Percentiles rank a stretch among this genome's conserved stretches.
These are phyloP conservation scores for Penicillium janthinellum DNA, from an alignment of 2,329 filamentous ascomycete species.

Conservation along the genomic window DNA sequence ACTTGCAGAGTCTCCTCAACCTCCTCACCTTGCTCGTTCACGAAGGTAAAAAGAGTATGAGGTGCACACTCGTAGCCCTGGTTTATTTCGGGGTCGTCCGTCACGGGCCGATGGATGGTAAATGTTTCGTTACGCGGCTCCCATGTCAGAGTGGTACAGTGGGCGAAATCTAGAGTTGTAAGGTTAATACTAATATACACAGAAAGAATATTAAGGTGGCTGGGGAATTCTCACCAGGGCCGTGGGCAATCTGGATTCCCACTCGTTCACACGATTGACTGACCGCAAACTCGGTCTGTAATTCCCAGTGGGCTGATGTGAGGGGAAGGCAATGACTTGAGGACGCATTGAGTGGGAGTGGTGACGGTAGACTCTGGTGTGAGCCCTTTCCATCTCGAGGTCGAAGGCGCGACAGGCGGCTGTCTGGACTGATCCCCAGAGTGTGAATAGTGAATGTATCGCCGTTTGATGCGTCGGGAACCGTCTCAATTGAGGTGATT, in stretches of 20 bases:
- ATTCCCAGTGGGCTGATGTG: slow-evolving; percentile 28
- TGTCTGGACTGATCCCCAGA: slow-evolving; percentile 41
- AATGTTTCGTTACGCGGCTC: slow-evolving; percentile 44
- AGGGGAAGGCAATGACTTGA: not conserved
- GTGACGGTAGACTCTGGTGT: not conserved
- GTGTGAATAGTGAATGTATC: slow-evolving; percentile 47
- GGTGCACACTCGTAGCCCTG: slow-evolving; percentile 43
- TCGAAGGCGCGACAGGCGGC: slow-evolving; percentile 32
- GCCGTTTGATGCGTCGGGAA: slow-evolving; percentile 15
- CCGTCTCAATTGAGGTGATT: slow-evolving; percentile 47
- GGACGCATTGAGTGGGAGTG: too few species aligned
- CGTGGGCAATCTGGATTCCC: slow-evolving; percentile 34
- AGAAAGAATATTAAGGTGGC: too few species aligned
- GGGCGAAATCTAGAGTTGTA: slow-evolving; percentile 23
- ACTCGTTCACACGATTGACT: slow-evolving; percentile 27
- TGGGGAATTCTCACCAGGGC: slow-evolving; percentile 13
- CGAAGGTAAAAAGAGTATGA: slow-evolving; percentile 51
- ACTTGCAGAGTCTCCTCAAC: slow-evolving; percentile 43
- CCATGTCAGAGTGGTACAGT: slow-evolving; percentile 45
- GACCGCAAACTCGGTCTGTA: slow-evolving; percentile 31
- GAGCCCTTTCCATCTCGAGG: slow-evolving; percentile 15
- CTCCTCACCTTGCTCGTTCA: slow-evolving; percentile 18
- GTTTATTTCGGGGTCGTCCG: slow-evolving; percentile 29
- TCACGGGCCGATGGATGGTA: slow-evolving; percentile 40
- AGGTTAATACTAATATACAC: not conserved